Conservation (phyloP, 805 yeast genomes). For the Metschnikowia colocasiae region DNA sequence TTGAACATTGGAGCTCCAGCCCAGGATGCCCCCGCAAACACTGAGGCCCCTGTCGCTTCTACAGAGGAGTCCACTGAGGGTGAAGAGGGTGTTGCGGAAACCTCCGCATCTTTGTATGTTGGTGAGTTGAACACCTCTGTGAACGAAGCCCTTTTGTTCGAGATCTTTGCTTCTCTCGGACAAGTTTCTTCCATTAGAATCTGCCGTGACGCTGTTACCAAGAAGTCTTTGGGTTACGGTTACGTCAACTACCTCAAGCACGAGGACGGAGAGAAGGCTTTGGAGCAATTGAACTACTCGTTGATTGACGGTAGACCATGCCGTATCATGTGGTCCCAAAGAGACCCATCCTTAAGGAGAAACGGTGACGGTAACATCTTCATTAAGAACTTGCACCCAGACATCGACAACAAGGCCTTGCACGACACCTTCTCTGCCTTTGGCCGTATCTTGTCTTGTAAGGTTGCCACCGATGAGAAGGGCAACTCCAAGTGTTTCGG, state of each 20-base stretch:
- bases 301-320: slow-evolving; percentile 93
- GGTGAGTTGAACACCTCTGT: slow-evolving; percentile 94
- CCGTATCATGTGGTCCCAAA: slow-evolving; percentile 99
- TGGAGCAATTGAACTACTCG: slow-evolving; percentile 92
- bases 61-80: slow-evolving; percentile 29
- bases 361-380: slow-evolving; percentile 94
- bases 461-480: slow-evolving; percentile 90
- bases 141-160: slow-evolving; percentile 91
- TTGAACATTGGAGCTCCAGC: slow-evolving; percentile 40
- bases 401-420: slow-evolving; percentile 96
- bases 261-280: slow-evolving; percentile 89
- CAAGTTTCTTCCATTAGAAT: slow-evolving; percentile 96
- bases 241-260: slow-evolving; percentile 91
- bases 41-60: slow-evolving; percentile 26
- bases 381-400: slow-evolving; percentile 97
- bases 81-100: slow-evolving; percentile 43
- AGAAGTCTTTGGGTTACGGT: slow-evolving; percentile 96
- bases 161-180: slow-evolving; percentile 91
- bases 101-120: slow-evolving; percentile 87
- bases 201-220: slow-evolving; percentile 96
- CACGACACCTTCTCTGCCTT: slow-evolving; percentile 97
- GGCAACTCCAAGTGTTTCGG: slow-evolving; percentile 96
- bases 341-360: slow-evolving; percentile 94
- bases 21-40: slow-evolving; percentile 26
- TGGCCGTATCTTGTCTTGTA: slow-evolving; percentile 93